These are phyloP conservation scores for Aureobasidium sp. DNA, from an alignment of 2,329 filamentous ascomycete species.

Conservation along the genomic window DNA sequence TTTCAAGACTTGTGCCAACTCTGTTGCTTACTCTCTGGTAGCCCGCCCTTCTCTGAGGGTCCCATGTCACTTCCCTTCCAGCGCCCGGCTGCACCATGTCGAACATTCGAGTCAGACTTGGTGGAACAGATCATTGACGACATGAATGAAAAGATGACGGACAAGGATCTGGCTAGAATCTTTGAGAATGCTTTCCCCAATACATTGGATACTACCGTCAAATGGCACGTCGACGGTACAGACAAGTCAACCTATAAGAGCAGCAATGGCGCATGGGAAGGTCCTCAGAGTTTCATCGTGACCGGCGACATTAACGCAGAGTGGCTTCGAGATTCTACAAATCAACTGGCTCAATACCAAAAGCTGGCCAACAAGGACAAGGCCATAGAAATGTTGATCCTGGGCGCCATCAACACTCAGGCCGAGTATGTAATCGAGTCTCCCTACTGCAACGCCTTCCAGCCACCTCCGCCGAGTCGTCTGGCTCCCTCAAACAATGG, in stretches of 20 bases:
- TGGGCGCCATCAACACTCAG: slow-evolving; percentile 94
- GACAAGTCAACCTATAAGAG: slow-evolving; percentile 25
- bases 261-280: slow-evolving; percentile 64
- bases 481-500: slow-evolving; percentile 66
- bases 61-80: slow-evolving; percentile 77
- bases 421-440: slow-evolving; percentile 88
- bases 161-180: slow-evolving; percentile 80
- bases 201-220: slow-evolving; percentile 79
- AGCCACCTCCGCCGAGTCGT: slow-evolving; percentile 78
- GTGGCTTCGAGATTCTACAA: slow-evolving; percentile 87
- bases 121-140: slow-evolving; percentile 85
- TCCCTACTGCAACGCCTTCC: slow-evolving; percentile 97
- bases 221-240: slow-evolving; percentile 69
- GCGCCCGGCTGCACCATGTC: slow-evolving; percentile 69
- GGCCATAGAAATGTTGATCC: slow-evolving; percentile 67
- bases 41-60: slow-evolving; percentile 70
- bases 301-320: slow-evolving; percentile 90
- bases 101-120: slow-evolving; percentile 77
- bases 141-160: slow-evolving; percentile 68
- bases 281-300: slow-evolving; percentile 85
- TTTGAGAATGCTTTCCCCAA: slow-evolving; percentile 96
- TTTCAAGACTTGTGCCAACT: not conserved
- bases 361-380: slow-evolving; percentile 72
- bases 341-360: slow-evolving; percentile 89
- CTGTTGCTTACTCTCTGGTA: slow-evolving; percentile 31